Base-by-base conservation (phyloP, 129 eudicot genomes). In the Arctium lappa region DNA sequence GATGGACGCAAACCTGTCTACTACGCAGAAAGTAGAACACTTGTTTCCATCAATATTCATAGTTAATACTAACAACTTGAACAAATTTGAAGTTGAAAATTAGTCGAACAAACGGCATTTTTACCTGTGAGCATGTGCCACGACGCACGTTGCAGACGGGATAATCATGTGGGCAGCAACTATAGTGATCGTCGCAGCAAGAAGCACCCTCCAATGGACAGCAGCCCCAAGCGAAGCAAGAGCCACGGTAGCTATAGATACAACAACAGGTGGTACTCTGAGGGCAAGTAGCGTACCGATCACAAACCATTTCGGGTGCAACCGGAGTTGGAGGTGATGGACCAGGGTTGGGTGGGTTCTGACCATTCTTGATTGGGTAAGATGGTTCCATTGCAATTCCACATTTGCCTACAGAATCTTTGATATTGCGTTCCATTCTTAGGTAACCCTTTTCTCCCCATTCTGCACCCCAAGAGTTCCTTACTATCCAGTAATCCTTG, bases 111-210 rank as follows among this genome's bases (percentile, higher is more conserved):
- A 33, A n/a, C 46, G 2, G 31, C 76, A 36, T 15, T 48, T 88
- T 83, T 85, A 93, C 97, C 84, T 86, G 40, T 18, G 88, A 86
- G 87, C 98, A 93, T 75, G 96, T 93, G 48, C 97, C 89, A 8
- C 89, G 88, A 3, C 80, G 56, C 9, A 81, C 82, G 40, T 94
- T 86, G 83, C 97, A 94, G 0, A 91, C 81, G 6, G 97, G 98
- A 74, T 91, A 94, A 10, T 90, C 97, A 30, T 91, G 97, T 0
- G 98, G 98, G 85, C 98, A 94, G 80, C 98, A 94, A 75, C 98
- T 94, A 72, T 87, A 89, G 15, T 90, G 91, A 56, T 91, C 98
- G 12, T 88, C 87, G 50, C 98, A 94, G 77, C 98, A 94, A 0
- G 92, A 75, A 31, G 98, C 98, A 3, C 94, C 90, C 33, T 94